Evolutionary conservation across 179 eudicot species (phyloP).

Genomic region (Kewa caespitosa): DNA sequence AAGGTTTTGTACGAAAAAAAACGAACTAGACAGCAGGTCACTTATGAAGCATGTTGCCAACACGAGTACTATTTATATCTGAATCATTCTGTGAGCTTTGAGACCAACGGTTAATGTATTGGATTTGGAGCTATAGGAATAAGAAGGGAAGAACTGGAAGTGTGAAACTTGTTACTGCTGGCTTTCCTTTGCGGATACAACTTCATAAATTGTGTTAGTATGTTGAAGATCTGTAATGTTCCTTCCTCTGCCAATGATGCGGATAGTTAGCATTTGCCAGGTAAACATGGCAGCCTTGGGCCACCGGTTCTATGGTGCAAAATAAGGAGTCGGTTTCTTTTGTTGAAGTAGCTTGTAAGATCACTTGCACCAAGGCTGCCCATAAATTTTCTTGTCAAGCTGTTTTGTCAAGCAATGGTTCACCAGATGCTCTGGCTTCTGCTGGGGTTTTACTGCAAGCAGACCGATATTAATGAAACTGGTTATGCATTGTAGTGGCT

Average conservation of each 20-base stretch:
- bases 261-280: neutral
- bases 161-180: neutral
- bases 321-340: neutral
- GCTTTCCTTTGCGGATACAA: constrained; percentile 4
- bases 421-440: neutral
- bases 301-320: neutral
- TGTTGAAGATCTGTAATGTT: neutral
- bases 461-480: neutral
- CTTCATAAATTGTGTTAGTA: neutral
- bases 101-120: neutral
- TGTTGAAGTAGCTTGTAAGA: neutral
- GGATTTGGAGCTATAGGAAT: neutral
- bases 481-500: neutral
- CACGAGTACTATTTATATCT: neutral
- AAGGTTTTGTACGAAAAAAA: neutral
- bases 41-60: neutral
- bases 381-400: neutral
- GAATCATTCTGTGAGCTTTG: constrained; percentile 7
- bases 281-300: neutral
- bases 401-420: neutral
- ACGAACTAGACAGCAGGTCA: constrained; percentile 4
- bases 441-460: neutral
- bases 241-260: neutral
- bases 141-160: constrained; percentile 4
- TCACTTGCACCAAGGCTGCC: neutral